Evolutionary conservation across 768 basidiomycete species (phyloP), one percentile per base, ranked within the genome.

Genomic region (Trichaptum fuscoviolaceum): DNA sequence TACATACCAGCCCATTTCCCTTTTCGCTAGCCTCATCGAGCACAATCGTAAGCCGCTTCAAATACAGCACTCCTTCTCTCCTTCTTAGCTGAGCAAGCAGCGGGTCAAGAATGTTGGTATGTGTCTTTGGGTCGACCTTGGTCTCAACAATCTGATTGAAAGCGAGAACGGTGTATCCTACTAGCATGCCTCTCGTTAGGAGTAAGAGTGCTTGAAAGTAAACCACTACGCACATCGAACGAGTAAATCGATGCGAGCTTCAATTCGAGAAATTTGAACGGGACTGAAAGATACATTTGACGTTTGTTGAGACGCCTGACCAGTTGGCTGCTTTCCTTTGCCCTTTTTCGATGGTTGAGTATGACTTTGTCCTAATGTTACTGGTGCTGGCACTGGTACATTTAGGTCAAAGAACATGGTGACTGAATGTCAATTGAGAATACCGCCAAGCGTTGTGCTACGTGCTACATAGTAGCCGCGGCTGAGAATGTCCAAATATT

Each of bases 1-100:
- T 34, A 77, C 82, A 69, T 66, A 94, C 92, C 74, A 94, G 74
- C 34, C 92, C 91, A 71, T 91, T 90, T 0, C 93, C 91, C 74
- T 92, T 93, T 74, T 94, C 91, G 71, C 93, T 93, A 57, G 89
- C 90, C 71, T 92, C 87, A 68, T 93, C 89, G 9, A 94, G 81
- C 12, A 91, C 79, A 63, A 95, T 88, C n/a, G 87, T 93, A 65
- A 96, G 73, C 62, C 93, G 80, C 74, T 91, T 93, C 63, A 96
- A 78, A 67, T 85, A 86, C 2, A 91, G 76, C 35, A 91, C 76
- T 0, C 89, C 87, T 0, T 79, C 73, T 58, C 91, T 81, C 18
- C 81, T 78, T 66, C 84, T 85, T 26, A 92, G 76, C 66, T 84
- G 84, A n/a, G 78, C 74, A n/a, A 92, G 75, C 10, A 95, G 75